phyloP scores from a whole-genome alignment of 495 filamentous ascomycete species.

The Parathielavia appendiculata region DNA sequence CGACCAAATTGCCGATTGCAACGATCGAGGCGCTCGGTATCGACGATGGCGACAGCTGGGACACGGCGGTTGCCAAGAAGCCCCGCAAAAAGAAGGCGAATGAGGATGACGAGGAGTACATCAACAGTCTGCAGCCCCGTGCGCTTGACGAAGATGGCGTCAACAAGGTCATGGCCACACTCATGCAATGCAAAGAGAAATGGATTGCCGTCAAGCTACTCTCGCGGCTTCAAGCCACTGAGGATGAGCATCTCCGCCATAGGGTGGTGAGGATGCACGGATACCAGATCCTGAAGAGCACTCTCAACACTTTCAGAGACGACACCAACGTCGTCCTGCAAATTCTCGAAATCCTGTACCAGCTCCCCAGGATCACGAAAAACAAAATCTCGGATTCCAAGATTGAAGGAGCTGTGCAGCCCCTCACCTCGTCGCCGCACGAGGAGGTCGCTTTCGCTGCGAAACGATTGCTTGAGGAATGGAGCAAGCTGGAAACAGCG shows the following conservation, averaged over 20 bases:
- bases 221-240: conserved; percentile 78
- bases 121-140: conserved; percentile 82
- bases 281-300: conserved; percentile 87
- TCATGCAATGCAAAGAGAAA: conserved; percentile 98
- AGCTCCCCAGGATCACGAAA: conserved; percentile 82
- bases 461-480: conserved; percentile 68
- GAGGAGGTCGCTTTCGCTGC: conserved; percentile 68
- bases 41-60: conserved; percentile 89
- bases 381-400: conserved; percentile 98
- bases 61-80: conserved; percentile 79
- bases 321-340: conserved; percentile 86
- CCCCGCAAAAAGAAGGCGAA: conserved; percentile 90
- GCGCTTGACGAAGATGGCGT: conserved; percentile 82
- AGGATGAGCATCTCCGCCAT: conserved; percentile 83
- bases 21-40: conserved; percentile 95
- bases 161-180: conserved; percentile 96
- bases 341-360: conserved; percentile 82
- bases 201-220: conserved; percentile 98
- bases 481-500: conserved; percentile 84
- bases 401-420: conserved; percentile 78
- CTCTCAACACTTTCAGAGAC: conserved; percentile 75
- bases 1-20: conserved; percentile 82
- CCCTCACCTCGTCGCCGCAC: conserved; percentile 62
- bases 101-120: conserved; percentile 94
- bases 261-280: conserved; percentile 94